Base-by-base conservation (phyloP, 1,284 basidiomycete species). In the Chondrostereum purpureum region DNA sequence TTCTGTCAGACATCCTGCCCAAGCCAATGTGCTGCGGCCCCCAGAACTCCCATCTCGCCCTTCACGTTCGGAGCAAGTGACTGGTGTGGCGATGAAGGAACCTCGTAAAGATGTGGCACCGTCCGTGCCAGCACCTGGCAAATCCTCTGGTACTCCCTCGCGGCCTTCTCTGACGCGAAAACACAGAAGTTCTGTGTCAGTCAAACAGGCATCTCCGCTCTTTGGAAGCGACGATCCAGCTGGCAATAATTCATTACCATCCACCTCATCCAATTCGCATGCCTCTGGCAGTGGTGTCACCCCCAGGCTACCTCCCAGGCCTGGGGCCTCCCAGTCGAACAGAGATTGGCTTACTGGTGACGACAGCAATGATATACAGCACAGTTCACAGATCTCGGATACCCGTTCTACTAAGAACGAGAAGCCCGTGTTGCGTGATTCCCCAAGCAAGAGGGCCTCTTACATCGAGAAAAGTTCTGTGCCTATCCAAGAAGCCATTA, bases 301-400 rank as follows among this genome's bases (percentile, higher is more conserved):
- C 12, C 42, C 37, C 17, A 41, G 36, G 19, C 34, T 38, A 18
- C 44, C 51, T 20, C 44, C 46, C 16, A 64, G 57, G 45, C 61
- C 37, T 4, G 12, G 55, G 31, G 35, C 48, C n/a, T 46, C 49
- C 39, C 43, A 47, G 50, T 56, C 38, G 54, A 57, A 46, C 36
- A 47, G 23, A 51, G 86, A 89, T 56, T 87, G 85, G 85, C 62
- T 89, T 14, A 86, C 86, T 13, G 86, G 86, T 3, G 71, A 73
- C 38, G 74, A 78, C 45, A 69, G 75, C 21, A n/a, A n/a, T n/a
- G 67, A 67, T 37, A 57, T 58, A 4, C 53, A 53, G 18, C 49
- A 56, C 21, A 50, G 47, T 5, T 42, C 42, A n/a, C 40, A 43
- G 17, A 49, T 56, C 19, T 44, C 50, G 6, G 58, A 61, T 47